Evolutionary conservation across 2,329 filamentous ascomycete genomes (phyloP).

Genomic region (Coniochaeta ligniaria): DNA sequence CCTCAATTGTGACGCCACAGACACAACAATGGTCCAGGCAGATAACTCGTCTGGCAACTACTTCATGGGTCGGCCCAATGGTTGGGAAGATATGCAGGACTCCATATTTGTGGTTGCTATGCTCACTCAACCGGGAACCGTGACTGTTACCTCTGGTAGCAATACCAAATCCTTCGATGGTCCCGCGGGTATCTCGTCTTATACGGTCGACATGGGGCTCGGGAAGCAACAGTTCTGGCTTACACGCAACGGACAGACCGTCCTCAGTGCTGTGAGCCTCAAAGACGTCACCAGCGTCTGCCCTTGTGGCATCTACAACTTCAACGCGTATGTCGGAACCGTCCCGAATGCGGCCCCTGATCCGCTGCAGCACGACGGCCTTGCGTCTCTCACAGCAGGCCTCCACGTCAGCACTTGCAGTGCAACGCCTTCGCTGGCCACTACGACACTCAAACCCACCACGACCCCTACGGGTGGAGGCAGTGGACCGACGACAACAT

Average conservation of each 20-base stretch:
- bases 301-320: slow-evolving; percentile 45
- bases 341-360: slow-evolving; percentile 30
- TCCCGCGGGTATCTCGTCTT: slow-evolving; percentile 35
- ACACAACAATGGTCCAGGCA: slow-evolving; percentile 36
- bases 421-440: slow-evolving; percentile 9
- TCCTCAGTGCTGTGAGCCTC: slow-evolving; percentile 36
- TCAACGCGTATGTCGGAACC: slow-evolving; percentile 42
- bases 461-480: slow-evolving; percentile 8
- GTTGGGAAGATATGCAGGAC: slow-evolving; percentile 40
- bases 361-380: slow-evolving; percentile 24
- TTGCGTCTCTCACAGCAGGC: slow-evolving; percentile 17
- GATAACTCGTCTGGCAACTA: slow-evolving; percentile 41
- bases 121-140: slow-evolving; percentile 33
- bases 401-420: slow-evolving; percentile 19
- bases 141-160: slow-evolving; percentile 37
- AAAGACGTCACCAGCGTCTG: slow-evolving; percentile 30
- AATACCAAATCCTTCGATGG: slow-evolving; percentile 34
- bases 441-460: slow-evolving; percentile 17
- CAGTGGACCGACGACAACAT: not conserved
- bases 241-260: slow-evolving; percentile 26
- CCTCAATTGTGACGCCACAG: slow-evolving; percentile 42
- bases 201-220: slow-evolving; percentile 36
- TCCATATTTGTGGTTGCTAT: slow-evolving; percentile 45
- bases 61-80: slow-evolving; percentile 42
- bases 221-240: slow-evolving; percentile 39